Base-by-base conservation (phyloP, 116 monocot genomes). In the Dioscorea cayenensis region DNA sequence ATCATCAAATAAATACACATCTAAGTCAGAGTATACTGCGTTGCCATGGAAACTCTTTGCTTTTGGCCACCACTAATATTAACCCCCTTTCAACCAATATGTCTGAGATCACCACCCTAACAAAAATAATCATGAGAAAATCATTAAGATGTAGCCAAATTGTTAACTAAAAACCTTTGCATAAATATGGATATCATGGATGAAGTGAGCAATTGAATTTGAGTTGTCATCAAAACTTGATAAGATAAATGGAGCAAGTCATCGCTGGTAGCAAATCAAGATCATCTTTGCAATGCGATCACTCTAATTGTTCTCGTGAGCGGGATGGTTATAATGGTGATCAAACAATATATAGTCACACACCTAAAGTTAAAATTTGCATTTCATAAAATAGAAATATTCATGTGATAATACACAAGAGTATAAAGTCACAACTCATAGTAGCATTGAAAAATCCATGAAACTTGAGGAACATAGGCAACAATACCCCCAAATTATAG, bases 381-480 rank as follows among this genome's bases (percentile, higher is more conserved):
- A 11, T 1, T 9, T 28, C 5, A 11, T 43, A 43, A 43, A 69
- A 52, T 28, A 69, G 28, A 14, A 19, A 51, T 28, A n/a, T 69
- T 28, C 3, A 23, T 14, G 2, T 22, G 52, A 52, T 2, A 13
- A 51, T 21, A 49, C 20, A 23, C 1, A 35, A 49, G 6, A 43
- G 22, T 3, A 48, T 4, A 69, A 16, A 28, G 17, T 6, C 22
- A 5, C 3, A 5, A 77, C 87, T 82, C 69, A 97, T 90, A 35
- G 93, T 93, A 37, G 97, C 97, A 84, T 97, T 93, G 74, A n/a
- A 97, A 97, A 66, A 99, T 99, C 99, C 99, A 99, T 51, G 99
- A 94, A 82, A 94, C 65, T 89, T 99, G 94, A 82, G 97, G 93
- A 71, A 97, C 97, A 82, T 92, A 97, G 12, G 97, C 93, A 83